Conservation (phyloP, 2,329 filamentous ascomycete species). For the Stachybotrys chartarum region DNA sequence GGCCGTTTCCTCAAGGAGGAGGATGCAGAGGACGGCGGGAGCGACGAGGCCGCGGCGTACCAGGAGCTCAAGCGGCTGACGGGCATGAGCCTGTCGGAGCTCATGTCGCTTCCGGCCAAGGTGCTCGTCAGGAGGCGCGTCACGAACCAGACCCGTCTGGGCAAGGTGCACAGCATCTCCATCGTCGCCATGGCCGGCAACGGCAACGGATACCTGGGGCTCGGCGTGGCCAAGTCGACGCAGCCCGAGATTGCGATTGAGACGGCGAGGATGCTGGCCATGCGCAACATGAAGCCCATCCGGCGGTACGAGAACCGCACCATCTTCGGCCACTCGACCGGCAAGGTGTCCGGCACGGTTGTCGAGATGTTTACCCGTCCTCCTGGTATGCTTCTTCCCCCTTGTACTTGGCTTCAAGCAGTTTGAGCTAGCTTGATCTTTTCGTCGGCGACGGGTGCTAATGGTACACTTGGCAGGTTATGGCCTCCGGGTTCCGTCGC, state of each 20-base stretch:
- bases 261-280: slow-evolving; percentile 74
- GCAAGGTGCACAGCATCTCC: slow-evolving; percentile 77
- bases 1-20: slow-evolving; percentile 40
- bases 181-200: slow-evolving; percentile 80
- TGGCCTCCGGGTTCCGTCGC: slow-evolving; percentile 81
- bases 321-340: slow-evolving; percentile 76
- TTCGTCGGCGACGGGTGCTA: not conserved
- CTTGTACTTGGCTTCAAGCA: not conserved
- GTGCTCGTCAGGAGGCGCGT: slow-evolving; percentile 67
- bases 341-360: slow-evolving; percentile 82
- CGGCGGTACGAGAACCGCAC: slow-evolving; percentile 86
- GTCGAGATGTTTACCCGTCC: slow-evolving; percentile 76
- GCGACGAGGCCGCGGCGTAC: slow-evolving; percentile 44
- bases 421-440: too few species aligned
- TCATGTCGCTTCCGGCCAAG: slow-evolving; percentile 57
- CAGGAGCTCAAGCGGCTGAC: slow-evolving; percentile 47
- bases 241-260: slow-evolving; percentile 59
- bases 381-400: slow-evolving; percentile 58
- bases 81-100: slow-evolving; percentile 44
- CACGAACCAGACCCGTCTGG: slow-evolving; percentile 89
- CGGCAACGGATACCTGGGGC: slow-evolving; percentile 73
- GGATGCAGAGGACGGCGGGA: slow-evolving; percentile 40
- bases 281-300: slow-evolving; percentile 90
- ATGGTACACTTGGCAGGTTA: slow-evolving; percentile 57
- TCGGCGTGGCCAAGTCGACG: slow-evolving; percentile 84